Base-by-base conservation (phyloP, 768 basidiomycete species). In the Phylloporus rhodoxanthus region DNA sequence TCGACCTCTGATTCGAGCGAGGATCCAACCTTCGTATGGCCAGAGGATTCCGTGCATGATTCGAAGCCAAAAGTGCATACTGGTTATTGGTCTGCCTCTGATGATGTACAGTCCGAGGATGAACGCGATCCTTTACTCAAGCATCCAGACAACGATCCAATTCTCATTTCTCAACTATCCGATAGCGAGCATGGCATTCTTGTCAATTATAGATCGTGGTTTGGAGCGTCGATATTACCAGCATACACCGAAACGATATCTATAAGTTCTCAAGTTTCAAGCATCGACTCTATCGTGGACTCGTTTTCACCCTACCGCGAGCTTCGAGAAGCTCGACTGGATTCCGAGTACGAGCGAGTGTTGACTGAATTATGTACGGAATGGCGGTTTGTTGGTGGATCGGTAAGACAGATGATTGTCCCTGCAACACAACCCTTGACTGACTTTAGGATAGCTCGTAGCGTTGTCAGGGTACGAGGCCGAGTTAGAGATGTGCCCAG, bases 361-460 rank as follows among this genome's bases (percentile, higher is more conserved):
- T 70, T 80, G 41, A 52, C 50, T 2, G 64, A 78, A 34, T 56
- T 86, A 20, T 70, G 77, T 52, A 68, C 68, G 23, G 85, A 87
- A 55, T 87, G 85, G 85, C 77, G 75, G 5, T 81, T 77, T 39
- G 69, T 79, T 14, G 84, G 81, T n/a, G 81, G 76, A 30, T 68
- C 81, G 59, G 79, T 85, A 52, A 55, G 79, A 21, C 23, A 44
- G 21, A 13, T 8, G 2, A 32, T 23, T 2, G 45, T 45, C 3
- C 25, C 23, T 47, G 15, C 1, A 38, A 14, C 15, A 5, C 1
- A 8, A 25, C 23, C n/a, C n/a, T 20, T 7, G 2, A 17, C 53
- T 62, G 10, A 57, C 32, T 20, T 3, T 4, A 10, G 15, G 36
- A 14, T 48, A 84, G 81, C 72, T 86, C 2, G 74, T 82, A 8